Evolutionary conservation across 257 asterid genomes (phyloP).

Genomic region (Solanum etuberosum): DNA sequence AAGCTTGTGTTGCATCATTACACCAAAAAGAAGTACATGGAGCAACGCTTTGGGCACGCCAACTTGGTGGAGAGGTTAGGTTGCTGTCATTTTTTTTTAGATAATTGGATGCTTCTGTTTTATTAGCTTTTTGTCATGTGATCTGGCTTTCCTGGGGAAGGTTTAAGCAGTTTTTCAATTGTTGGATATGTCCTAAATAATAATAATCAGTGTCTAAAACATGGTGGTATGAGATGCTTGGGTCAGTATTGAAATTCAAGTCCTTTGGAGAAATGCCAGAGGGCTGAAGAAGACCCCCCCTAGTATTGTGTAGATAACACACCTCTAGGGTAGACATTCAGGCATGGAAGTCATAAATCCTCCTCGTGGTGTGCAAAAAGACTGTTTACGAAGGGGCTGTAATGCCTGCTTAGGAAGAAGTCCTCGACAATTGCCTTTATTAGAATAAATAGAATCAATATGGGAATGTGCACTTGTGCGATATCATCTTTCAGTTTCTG

Average conservation of each 20-base stretch:
- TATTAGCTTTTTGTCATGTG: neutral
- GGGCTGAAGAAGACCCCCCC: neutral
- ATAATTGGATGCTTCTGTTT: neutral
- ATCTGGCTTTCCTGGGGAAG: neutral
- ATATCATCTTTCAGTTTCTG: neutral
- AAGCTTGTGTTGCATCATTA: conserved; percentile 68
- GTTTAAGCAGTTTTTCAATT: neutral
- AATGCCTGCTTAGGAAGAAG: neutral
- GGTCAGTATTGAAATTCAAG: neutral
- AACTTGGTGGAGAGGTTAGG: conserved; percentile 96
- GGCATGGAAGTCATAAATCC: neutral
- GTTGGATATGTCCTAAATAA: neutral
- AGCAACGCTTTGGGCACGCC: conserved; percentile 86
- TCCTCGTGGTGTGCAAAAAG: neutral
- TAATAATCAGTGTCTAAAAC: neutral
- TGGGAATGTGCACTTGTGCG: neutral
- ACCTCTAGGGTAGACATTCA: neutral
- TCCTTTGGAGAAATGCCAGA: neutral
- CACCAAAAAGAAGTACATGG: conserved; percentile 78
- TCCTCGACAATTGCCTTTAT: neutral
- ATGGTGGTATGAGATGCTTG: neutral
- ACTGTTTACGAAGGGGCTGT: neutral
- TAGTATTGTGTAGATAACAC: neutral
- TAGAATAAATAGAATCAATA: neutral
- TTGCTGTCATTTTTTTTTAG: neutral